Evolutionary conservation across 345 rosid genomes (phyloP), one percentile per base, ranked within the genome.

Genomic region (Eucalyptus sideroxylon): DNA sequence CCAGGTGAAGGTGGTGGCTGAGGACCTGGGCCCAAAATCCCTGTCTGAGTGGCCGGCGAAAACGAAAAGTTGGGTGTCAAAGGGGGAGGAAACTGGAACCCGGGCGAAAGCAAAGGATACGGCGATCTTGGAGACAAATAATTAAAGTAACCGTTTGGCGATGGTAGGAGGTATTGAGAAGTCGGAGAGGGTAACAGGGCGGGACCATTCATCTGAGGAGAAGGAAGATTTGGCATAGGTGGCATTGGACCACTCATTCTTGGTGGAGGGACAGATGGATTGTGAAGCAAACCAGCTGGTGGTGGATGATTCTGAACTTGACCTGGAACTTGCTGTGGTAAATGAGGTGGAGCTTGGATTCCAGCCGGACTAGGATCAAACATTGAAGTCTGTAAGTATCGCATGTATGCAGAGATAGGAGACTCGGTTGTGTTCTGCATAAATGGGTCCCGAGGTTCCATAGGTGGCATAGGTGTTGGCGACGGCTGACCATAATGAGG

Each of bases 1-100:
- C 99, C 96, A 24, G 99, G 96, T 31, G 99, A 97, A 30, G 92
- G 96, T 23, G 95, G 99, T 45, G 98, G 97, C 65, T 92, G 98
- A 65, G 96, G 95, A 87, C 96, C 97, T 13, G 98, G 93, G 88
- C 98, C 97, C 83, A 92, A 93, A 92, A 92, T 93, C 91, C 98
- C 99, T 27, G 95, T 87, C 90, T 96, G 99, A 62, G 92, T 90
- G 91, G 93, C 65, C 8, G 96, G 96, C 40, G 99, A 94, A 92
- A 96, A 97, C 11, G 93, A 87, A 91, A 96, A 97, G 92, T 93
- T 97, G 45, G 99, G 98, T 13, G 96, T 92, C 87, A 95, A 80
- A 31, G 97, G 97, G 45, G 95, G 96, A 89, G 98, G 98, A 93
- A 95, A 96, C 88, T 95, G 98, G 87, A 93, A 60, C 91, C 98